A percentile compares a stretch with the other conserved stretches of the same genome.
Evolutionary conservation across 805 yeast species (phyloP).

Genomic region (Starmerella bacillaris): DNA sequence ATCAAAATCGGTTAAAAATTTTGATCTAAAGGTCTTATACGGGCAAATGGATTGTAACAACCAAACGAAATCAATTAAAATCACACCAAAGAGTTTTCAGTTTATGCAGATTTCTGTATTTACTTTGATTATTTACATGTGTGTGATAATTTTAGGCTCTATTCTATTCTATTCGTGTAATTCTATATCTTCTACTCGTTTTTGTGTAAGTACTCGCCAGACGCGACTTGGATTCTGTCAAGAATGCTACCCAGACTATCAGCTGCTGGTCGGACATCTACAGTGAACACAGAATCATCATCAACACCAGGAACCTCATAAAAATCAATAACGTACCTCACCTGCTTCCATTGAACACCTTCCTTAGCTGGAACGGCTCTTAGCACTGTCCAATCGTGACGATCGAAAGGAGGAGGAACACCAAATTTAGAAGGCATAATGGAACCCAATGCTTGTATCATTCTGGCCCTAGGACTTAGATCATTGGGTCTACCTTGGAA

Average conservation of each 20-base stretch:
- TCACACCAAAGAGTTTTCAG: too few species aligned
- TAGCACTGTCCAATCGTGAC: constrained; percentile 96
- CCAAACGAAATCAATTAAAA: too few species aligned
- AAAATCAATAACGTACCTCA: constrained; percentile 87
- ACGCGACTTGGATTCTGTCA: constrained; percentile 57
- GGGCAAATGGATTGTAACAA: too few species aligned
- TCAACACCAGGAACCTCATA: constrained; percentile 71
- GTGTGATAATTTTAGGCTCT: too few species aligned
- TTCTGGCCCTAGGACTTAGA: constrained; percentile 65
- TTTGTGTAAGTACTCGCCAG: constrained; percentile 26
- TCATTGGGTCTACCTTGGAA: constrained; percentile 89
- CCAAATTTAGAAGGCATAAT: constrained; percentile 56
- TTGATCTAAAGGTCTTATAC: too few species aligned
- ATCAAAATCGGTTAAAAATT: too few species aligned
- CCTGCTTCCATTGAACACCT: constrained; percentile 36
- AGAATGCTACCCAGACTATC: constrained; percentile 44
- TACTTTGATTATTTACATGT: too few species aligned
- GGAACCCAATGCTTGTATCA: constrained; percentile 46
- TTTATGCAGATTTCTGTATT: too few species aligned
- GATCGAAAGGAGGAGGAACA: constrained; percentile 79
- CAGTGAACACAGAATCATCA: constrained; percentile 60
- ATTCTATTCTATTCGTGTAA: too few species aligned
- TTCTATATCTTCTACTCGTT: too few species aligned
- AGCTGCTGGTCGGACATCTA: constrained; percentile 91
- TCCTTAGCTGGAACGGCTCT: constrained; percentile 27